Evolutionary conservation across 768 basidiomycete genomes (phyloP).

Genomic region (Auricularia sp.): DNA sequence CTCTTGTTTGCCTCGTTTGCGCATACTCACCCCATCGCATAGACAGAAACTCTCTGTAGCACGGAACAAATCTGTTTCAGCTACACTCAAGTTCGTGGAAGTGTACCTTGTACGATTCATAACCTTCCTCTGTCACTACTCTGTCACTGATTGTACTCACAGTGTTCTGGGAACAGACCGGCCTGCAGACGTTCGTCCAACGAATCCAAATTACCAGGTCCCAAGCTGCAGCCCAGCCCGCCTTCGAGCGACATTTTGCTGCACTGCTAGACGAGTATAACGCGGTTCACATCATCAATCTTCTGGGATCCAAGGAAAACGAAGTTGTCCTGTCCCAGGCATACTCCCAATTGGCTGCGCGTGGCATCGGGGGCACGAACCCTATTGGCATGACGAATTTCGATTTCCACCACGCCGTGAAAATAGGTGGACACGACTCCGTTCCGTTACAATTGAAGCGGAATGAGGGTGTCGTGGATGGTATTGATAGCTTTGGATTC

Average conservation of each 20-base stretch:
- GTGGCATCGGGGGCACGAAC: constrained; percentile 44
- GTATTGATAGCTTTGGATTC: constrained; percentile 77
- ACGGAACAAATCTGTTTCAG: constrained; percentile 83
- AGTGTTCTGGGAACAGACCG: constrained; percentile 99
- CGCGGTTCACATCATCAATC: constrained; percentile 77
- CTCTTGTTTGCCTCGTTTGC: not conserved
- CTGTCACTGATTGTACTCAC: constrained; percentile 6
- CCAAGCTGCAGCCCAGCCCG: constrained; percentile 83
- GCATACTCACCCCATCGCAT: constrained; percentile 3
- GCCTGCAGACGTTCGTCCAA: constrained; percentile 87
- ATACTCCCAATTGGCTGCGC: constrained; percentile 70
- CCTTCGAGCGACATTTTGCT: constrained; percentile 89
- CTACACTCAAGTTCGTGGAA: constrained; percentile 90
- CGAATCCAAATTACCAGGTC: constrained; percentile 93
- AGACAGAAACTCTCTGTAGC: constrained; percentile 88
- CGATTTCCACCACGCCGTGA: constrained; percentile 85
- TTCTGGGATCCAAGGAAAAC: constrained; percentile 87
- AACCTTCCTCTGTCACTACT: not conserved
- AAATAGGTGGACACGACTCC: constrained; percentile 77
- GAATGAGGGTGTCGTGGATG: constrained; percentile 45
- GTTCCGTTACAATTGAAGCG: constrained; percentile 68
- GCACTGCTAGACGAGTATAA: constrained; percentile 82
- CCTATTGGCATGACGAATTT: constrained; percentile 76
- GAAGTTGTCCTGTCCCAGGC: constrained; percentile 76
- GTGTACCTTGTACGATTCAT: constrained; percentile 73